These are phyloP conservation scores for Boechera divaricarpa DNA, from an alignment of 345 rosid genomes.

Conservation along the genomic window DNA sequence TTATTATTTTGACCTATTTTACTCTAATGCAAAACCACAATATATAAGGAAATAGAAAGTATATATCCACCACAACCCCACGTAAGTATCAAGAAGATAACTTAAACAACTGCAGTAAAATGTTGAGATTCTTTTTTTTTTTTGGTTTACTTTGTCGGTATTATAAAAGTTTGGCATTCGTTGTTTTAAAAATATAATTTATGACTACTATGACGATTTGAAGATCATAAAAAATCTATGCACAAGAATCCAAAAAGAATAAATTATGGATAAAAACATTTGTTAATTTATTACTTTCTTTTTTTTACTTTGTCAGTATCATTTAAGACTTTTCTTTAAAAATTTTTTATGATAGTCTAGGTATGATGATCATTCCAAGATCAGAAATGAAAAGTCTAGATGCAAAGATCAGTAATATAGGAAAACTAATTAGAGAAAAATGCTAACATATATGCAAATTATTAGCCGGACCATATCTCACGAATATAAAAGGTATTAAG, in stretches of 20 bases:
- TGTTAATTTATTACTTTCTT: no score
- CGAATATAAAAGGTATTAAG: not conserved
- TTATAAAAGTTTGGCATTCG: not conserved
- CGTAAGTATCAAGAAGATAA: conserved; percentile 34
- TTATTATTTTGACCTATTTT: not conserved
- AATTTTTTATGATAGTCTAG: not conserved
- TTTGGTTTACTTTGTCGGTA: not conserved
- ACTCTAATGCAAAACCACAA: not conserved
- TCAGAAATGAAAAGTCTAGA: not conserved
- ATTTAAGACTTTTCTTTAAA: no score
- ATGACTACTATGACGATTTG: not conserved
- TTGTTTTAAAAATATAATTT: not conserved
- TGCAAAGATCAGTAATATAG: not conserved
- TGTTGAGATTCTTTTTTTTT: conserved; percentile 1
- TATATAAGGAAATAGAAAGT: not conserved
- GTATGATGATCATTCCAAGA: not conserved
- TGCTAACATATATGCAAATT: conserved; percentile 6
- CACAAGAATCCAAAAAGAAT: not conserved
- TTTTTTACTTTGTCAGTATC: no score
- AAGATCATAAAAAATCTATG: not conserved
- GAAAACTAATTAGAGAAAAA: not conserved
- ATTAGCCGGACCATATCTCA: conserved; percentile 8
- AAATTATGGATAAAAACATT: no score
- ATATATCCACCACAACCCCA: conserved; percentile 5
- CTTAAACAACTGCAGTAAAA: conserved; percentile 18